Base-by-base conservation (phyloP, 2,329 filamentous ascomycete genomes). In the Stylonectria norvegica region DNA sequence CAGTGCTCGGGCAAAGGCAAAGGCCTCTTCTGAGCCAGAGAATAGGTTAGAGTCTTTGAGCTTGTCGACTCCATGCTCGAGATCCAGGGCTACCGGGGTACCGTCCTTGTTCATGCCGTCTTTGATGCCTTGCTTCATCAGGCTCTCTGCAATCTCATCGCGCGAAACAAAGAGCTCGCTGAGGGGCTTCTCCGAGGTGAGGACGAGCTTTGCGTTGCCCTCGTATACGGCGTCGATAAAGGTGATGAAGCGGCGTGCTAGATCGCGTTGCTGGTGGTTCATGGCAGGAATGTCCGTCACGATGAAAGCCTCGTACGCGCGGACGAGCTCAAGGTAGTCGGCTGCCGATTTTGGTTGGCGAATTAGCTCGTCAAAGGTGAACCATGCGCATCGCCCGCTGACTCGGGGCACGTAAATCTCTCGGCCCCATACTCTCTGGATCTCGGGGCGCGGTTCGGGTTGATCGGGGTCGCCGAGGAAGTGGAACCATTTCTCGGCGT, bases 201-300 rank as follows among this genome's bases (percentile, higher is more conserved):
- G 78, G 12, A 97, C 91, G 6, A 98, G 78, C 68, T 96, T 97
- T n/a, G 89, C 90, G 64, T 91, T 79, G 19, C 76, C 75, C 65
- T 98, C 93, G 60, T 98, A 98, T 4, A 96, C 85, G 5, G 93
- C 91, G 62, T 98, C 93, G 50, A 98, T 88, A 55, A 98, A 96
- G 0, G 91, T 98, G 62, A 98, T 98, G 65, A 98, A 96, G 5
- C 93, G 78, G 10, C 93, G 74, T 0, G 93, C 93, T 27, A 95
- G 75, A 67, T 98, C 93, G 15, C 93, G 81, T 58, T 89, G 81
- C 39, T 81, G 80, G 50, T 89, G 79, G 28, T 85, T 93, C 93
- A 98, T 97, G 5, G 85, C 87, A 0, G 93, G 93, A 1, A 97
- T 83, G 36, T 90, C 86, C 0, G 89, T 95, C 8, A 98, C 79